These are phyloP conservation scores for Whalleya microplaca DNA, from an alignment of 2,329 filamentous ascomycete genomes.

Conservation along the genomic window DNA sequence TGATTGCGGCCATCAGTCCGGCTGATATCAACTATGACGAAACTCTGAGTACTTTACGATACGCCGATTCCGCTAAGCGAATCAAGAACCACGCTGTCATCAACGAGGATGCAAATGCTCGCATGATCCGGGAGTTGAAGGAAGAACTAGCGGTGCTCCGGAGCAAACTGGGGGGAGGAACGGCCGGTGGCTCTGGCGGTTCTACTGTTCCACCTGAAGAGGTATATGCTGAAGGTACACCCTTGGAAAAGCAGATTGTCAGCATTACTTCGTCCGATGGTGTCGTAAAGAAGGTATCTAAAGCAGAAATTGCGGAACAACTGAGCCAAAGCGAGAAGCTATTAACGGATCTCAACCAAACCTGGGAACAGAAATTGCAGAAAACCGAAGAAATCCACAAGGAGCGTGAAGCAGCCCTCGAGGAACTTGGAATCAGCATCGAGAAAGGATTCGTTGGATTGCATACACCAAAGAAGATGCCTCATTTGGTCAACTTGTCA, in stretches of 20 bases:
- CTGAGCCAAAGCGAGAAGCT: constrained; percentile 95
- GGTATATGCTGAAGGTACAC: constrained; percentile 89
- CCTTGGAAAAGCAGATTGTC: constrained; percentile 93
- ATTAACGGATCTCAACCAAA: constrained; percentile 94
- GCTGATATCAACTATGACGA: constrained; percentile 99
- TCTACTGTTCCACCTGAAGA: constrained; percentile 67
- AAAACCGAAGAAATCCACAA: constrained; percentile 98
- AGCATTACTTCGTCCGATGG: constrained; percentile 89
- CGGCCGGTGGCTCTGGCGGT: constrained; percentile 49
- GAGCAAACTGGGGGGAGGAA: constrained; percentile 75
- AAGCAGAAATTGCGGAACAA: constrained; percentile 97
- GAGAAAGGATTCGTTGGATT: constrained; percentile 97
- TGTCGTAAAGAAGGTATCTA: constrained; percentile 90
- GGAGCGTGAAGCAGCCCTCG: constrained; percentile 89
- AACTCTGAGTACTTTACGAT: constrained; percentile 91
- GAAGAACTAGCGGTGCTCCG: constrained; percentile 87
- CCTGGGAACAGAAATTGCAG: constrained; percentile 94
- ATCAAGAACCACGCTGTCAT: constrained; percentile 99
- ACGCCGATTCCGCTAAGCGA: constrained; percentile 95
- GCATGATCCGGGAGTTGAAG: constrained; percentile 98
- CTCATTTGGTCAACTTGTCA: constrained; percentile 97
- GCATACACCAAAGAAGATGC: constrained; percentile 98
- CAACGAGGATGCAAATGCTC: constrained; percentile 97
- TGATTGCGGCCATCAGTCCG: constrained; percentile 98
- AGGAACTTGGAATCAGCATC: constrained; percentile 97